These are phyloP conservation scores for Monosporozyma unispora DNA, from an alignment of 805 yeast genomes.

Conservation along the genomic window DNA sequence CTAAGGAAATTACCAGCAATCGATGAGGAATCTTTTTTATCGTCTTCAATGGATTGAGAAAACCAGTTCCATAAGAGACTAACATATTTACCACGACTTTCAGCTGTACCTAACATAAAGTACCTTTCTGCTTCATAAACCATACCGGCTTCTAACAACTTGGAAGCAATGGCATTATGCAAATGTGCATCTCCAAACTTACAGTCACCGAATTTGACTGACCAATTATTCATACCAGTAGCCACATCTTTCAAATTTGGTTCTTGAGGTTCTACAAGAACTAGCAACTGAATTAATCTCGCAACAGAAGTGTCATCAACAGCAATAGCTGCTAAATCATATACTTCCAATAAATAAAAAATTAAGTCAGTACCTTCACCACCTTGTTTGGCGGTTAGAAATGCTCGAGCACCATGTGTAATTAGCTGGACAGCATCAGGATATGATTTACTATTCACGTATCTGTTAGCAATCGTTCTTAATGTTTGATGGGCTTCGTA, in stretches of 20 bases:
- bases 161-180: slow-evolving; percentile 64
- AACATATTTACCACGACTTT: slow-evolving; percentile 41
- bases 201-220: slow-evolving; percentile 39
- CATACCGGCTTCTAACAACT: slow-evolving; percentile 41
- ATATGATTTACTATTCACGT: slow-evolving; percentile 59
- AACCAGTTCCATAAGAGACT: slow-evolving; percentile 41
- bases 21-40: slow-evolving; percentile 18
- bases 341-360: slow-evolving; percentile 62
- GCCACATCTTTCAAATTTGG: slow-evolving; percentile 59
- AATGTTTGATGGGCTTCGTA: slow-evolving; percentile 96
- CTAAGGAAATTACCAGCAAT: slow-evolving; percentile 30
- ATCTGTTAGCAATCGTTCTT: slow-evolving; percentile 80
- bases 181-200: slow-evolving; percentile 68
- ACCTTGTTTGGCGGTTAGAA: slow-evolving; percentile 60
- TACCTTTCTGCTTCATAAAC: slow-evolving; percentile 66
- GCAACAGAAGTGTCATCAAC: slow-evolving; percentile 38
- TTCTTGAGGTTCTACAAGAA: slow-evolving; percentile 39
- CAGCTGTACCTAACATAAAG: slow-evolving; percentile 56
- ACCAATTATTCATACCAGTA: slow-evolving; percentile 60
- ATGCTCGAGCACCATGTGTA: slow-evolving; percentile 58
- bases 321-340: slow-evolving; percentile 40
- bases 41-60: slow-evolving; percentile 15
- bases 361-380: slow-evolving; percentile 78
- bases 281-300: slow-evolving; percentile 40
- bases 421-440: slow-evolving; percentile 66